phyloP scores from a whole-genome alignment of 768 basidiomycete species.

The Tricholoma furcatifolium region DNA sequence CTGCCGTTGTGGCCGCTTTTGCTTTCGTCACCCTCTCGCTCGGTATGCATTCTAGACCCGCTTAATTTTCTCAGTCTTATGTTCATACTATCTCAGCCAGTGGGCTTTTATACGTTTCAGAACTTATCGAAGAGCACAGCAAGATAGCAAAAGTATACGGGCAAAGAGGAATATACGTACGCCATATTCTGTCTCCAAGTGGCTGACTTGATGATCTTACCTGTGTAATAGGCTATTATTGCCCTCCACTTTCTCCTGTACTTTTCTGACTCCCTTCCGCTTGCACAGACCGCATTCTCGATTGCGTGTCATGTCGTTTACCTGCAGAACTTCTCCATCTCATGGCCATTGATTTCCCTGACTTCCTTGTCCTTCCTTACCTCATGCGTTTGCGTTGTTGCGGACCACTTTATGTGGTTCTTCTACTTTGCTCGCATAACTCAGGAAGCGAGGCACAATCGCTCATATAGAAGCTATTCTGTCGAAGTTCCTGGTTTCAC shows the following conservation, averaged over 20 bases:
- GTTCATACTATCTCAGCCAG: slow-evolving; percentile 56
- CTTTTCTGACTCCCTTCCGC: slow-evolving; percentile 78
- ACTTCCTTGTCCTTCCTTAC: slow-evolving; percentile 80
- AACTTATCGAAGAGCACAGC: slow-evolving; percentile 94
- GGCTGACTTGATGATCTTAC: background rate
- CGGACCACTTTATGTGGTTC: slow-evolving; percentile 96
- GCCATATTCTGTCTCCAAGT: slow-evolving; percentile 26
- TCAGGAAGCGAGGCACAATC: slow-evolving; percentile 57
- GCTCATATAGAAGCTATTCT: slow-evolving; percentile 42
- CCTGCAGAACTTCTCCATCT: slow-evolving; percentile 84
- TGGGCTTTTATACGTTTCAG: slow-evolving; percentile 90
- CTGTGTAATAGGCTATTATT: slow-evolving; percentile 64
- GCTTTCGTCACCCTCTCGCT: slow-evolving; percentile 90
- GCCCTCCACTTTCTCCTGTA: slow-evolving; percentile 74
- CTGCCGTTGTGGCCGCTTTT: slow-evolving; percentile 74
- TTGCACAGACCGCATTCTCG: slow-evolving; percentile 74
- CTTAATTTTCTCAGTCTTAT: background rate
- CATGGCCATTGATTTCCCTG: slow-evolving; percentile 93
- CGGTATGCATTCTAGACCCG: slow-evolving; percentile 44
- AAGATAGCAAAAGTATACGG: slow-evolving; percentile 79
- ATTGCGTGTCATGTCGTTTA: slow-evolving; percentile 85
- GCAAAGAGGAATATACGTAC: slow-evolving; percentile 83
- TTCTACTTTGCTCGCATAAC: slow-evolving; percentile 83
- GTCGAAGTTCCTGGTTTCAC: slow-evolving; percentile 49
- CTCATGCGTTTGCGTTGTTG: slow-evolving; percentile 82